A percentile compares a stretch with the other conserved stretches of the same genome.
Evolutionary conservation across 441 rosid genomes (phyloP).

Genomic region (Jatropha multifida): DNA sequence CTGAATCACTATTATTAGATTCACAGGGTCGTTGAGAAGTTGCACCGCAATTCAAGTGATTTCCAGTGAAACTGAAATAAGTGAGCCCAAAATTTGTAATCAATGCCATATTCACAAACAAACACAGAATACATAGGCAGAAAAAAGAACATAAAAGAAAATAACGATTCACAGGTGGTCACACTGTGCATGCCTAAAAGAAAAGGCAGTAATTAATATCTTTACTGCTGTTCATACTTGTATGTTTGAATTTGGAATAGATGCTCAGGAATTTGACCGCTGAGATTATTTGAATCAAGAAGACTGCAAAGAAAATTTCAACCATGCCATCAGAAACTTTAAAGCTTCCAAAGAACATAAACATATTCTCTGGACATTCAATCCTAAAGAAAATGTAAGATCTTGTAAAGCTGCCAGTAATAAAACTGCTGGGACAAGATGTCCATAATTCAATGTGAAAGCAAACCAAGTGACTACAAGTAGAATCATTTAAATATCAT

Average conservation of each 20-base stretch:
- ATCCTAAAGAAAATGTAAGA: neutral
- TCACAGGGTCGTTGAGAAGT: constrained; percentile 47
- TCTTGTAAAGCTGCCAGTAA: neutral
- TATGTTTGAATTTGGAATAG: constrained; percentile 62
- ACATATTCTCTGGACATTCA: constrained; percentile 11
- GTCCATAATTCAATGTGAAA: neutral
- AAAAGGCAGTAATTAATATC: constrained; percentile 5
- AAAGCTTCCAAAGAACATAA: constrained; percentile 4
- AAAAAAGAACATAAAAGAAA: constrained; percentile 16
- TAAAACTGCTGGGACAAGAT: neutral
- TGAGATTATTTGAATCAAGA: constrained; percentile 69
- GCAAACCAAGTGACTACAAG: neutral
- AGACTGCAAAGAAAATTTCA: constrained; percentile 52
- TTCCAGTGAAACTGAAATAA: constrained; percentile 69
- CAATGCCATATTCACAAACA: neutral
- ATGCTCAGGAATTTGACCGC: constrained; percentile 68
- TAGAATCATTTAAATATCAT: neutral
- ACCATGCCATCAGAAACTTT: constrained; percentile 20
- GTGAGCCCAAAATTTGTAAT: constrained; percentile 23
- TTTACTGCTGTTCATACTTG: constrained; percentile 52
- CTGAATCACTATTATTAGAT: constrained; percentile 52
- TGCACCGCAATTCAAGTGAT: constrained; percentile 66
- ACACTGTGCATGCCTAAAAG: neutral
- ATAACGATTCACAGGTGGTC: neutral
- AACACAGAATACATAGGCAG: constrained; percentile 3